Percentiles rank a stretch among this genome's conserved stretches.
Evolutionary conservation across 192 early-diverging fungal species (phyloP).

Genomic region (Coemansia pectinata): DNA sequence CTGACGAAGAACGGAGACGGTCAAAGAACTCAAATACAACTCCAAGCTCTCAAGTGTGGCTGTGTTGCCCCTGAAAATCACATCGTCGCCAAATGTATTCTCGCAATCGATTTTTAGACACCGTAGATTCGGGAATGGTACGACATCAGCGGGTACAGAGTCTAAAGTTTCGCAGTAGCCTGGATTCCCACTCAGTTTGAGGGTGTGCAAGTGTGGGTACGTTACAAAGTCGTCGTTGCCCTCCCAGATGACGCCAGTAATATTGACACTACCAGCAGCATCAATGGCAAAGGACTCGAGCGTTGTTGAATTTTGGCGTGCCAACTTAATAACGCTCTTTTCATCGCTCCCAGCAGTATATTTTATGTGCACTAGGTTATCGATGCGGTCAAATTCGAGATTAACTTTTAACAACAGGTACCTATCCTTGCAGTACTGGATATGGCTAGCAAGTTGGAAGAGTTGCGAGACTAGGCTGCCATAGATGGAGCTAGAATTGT

Average conservation of each 20-base stretch:
- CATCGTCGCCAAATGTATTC: neutral
- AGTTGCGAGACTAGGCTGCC: neutral
- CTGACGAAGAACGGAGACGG: neutral
- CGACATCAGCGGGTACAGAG: neutral
- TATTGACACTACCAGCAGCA: neutral
- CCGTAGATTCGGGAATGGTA: neutral
- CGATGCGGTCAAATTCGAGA: neutral
- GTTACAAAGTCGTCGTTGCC: neutral
- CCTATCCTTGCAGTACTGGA: neutral
- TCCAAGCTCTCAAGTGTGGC: neutral
- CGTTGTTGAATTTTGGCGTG: neutral
- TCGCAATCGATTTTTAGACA: neutral
- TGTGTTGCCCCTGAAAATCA: neutral
- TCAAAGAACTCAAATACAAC: neutral
- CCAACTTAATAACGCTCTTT: neutral
- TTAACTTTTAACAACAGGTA: neutral
- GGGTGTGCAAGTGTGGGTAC: neutral
- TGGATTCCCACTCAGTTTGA: neutral
- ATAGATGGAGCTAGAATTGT: neutral
- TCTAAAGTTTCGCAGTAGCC: no score
- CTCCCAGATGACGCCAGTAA: neutral
- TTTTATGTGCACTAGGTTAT: neutral
- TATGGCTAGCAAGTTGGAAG: neutral
- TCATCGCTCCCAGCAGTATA: neutral
- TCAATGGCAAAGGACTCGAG: neutral